Evolutionary conservation across 495 filamentous ascomycete genomes (phyloP), one percentile per base, ranked within the genome.

Genomic region (Hypomontagnella monticulosa): DNA sequence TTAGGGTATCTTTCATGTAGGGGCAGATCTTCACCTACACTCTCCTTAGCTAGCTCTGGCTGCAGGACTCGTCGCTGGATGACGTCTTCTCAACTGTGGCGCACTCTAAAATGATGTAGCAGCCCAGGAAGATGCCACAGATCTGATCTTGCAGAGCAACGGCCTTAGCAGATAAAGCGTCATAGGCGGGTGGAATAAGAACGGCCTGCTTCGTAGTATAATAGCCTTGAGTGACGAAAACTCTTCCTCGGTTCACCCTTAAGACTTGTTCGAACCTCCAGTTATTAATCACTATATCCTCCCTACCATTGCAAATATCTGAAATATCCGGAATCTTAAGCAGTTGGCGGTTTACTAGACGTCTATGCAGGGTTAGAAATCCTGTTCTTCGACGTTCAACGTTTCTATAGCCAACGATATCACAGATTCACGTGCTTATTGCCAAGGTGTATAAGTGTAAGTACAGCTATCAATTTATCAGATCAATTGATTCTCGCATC

Each of bases 71-170:
- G 18, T 40, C 4, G 19, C 18, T 15, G 12, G 41, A 66, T 66
- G 63, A 66, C 63, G 56, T 66, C 42, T 55, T 50, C 5, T 23
- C 23, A 23, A 20, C 15, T 56, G 16, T 58, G 9, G 27, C 63
- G 60, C 19, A 47, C 34, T 8, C 56, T 55, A 60, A 41, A 46
- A 27, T 27, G 23, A 27, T 27, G 23, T 6, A 27, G 23, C 23
- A 27, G 23, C 23, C 23, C 23, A 6, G 23, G 6, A 50, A 30
- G 18, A 48, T 3, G 19, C 23, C 1, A n/a, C n/a, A 47, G 6
- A 16, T 14, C 10, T n/a, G 2, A 33, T 14, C n/a, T 18, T n/a
- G 15, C 16, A 3, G 16, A 15, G 14, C 27, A 7, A 14, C 16
- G 46, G 46, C 23, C 32, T 16, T 16, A 14, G 30, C 30, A 14